Evolutionary conservation across 495 filamentous ascomycete species (phyloP).

Genomic region (Neurospora cerealis): DNA sequence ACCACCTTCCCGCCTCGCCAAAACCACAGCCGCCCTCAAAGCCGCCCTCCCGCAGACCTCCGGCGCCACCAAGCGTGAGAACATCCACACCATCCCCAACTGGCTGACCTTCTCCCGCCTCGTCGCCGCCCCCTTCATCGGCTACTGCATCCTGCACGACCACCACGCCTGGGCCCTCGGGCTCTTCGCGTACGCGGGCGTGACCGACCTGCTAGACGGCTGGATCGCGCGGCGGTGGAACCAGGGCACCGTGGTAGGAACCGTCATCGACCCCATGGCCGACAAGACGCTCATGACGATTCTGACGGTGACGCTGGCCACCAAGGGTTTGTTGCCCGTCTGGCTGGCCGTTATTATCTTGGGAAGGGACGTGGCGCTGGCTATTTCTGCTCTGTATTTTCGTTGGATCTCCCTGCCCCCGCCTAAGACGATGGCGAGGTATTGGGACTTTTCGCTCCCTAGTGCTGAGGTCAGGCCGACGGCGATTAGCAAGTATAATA

Average conservation of each 20-base stretch:
- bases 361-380: slow-evolving; percentile 78
- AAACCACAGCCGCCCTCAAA: slow-evolving; percentile 1
- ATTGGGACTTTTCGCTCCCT: slow-evolving; percentile 95
- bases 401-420: slow-evolving; percentile 87
- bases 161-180: slow-evolving; percentile 66
- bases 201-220: slow-evolving; percentile 86
- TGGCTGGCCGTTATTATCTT: slow-evolving; percentile 85
- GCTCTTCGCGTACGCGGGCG: slow-evolving; percentile 82
- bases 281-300: slow-evolving; percentile 95
- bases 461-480: slow-evolving; percentile 91
- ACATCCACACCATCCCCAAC: slow-evolving; percentile 94
- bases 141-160: slow-evolving; percentile 80
- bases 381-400: slow-evolving; percentile 86
- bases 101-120: slow-evolving; percentile 82
- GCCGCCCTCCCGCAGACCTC: slow-evolving; percentile 27
- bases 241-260: slow-evolving; percentile 89
- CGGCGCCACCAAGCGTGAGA: slow-evolving; percentile 52
- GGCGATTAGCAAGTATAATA: slow-evolving; percentile 83
- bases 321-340: slow-evolving; percentile 73
- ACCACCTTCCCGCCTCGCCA: background rate
- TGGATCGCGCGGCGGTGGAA: slow-evolving; percentile 83
- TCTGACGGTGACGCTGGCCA: slow-evolving; percentile 69
- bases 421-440: slow-evolving; percentile 84
- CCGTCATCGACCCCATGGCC: slow-evolving; percentile 91
- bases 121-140: slow-evolving; percentile 72